Percentiles rank a stretch among this genome's conserved stretches.
These are phyloP conservation scores for Fusarium tjaetaba DNA, from an alignment of 2,329 filamentous ascomycete genomes.

Conservation along the genomic window DNA sequence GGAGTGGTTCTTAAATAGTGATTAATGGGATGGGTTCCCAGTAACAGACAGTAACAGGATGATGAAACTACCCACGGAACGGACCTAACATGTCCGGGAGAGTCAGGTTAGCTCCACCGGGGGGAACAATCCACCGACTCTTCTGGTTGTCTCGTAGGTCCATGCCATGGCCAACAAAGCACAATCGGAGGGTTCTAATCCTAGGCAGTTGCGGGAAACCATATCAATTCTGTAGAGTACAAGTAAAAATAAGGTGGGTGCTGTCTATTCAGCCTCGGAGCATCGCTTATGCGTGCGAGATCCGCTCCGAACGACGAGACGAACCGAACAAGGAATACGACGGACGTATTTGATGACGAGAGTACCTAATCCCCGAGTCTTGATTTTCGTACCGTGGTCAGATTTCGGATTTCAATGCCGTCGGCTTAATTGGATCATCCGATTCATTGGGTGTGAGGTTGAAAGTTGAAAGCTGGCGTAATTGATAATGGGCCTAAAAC, in stretches of 20 bases:
- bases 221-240: background rate
- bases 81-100: conserved; percentile 8
- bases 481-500: background rate
- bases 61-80: conserved; percentile 29
- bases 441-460: background rate
- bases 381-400: conserved; percentile 19
- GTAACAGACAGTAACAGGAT: background rate
- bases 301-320: conserved; percentile 4
- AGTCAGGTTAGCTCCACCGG: conserved; percentile 25
- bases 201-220: background rate
- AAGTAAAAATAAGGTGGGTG: background rate
- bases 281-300: conserved; percentile 3
- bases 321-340: conserved; percentile 8
- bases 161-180: background rate
- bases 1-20: conserved; percentile 29
- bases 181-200: background rate
- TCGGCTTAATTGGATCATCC: conserved; percentile 34
- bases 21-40: background rate
- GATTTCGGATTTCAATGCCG: conserved; percentile 11
- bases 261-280: background rate
- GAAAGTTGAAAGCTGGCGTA: background rate
- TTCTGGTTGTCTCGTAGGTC: background rate
- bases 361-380: background rate
- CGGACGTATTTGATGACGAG: background rate
- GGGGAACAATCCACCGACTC: conserved; percentile 6